Base-by-base conservation (phyloP, 2,329 filamentous ascomycete species). In the Domatiomyces globalis region DNA sequence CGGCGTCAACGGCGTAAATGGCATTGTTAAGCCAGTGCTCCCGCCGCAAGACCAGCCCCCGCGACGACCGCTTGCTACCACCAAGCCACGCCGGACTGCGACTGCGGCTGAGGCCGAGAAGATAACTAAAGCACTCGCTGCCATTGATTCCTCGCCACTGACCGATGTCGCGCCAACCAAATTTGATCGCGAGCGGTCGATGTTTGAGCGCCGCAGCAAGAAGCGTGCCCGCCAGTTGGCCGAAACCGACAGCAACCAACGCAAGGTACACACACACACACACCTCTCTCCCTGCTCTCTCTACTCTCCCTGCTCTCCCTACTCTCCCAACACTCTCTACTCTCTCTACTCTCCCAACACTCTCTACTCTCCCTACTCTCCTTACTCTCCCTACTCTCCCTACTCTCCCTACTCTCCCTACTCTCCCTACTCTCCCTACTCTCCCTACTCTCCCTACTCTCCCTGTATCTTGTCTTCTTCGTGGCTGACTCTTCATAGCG, bases 191-290 rank as follows among this genome's bases (percentile, higher is more conserved):
- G 73, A 78, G 36, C 72, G 70, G 53, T 65, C 72, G 65, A 78
- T 69, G 64, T 84, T 68, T 71, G 71, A 58, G 60, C 72, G 70
- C 48, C 71, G 71, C 52, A 69, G 69, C 36, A 75, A 76, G 55
- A 92, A 88, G 67, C 84, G 88, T 48, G 77, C 79, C 29, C 70
- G 81, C 18, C 78, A 87, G 33, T 73, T 87, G 53, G 76, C 81
- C 44, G 71, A 75, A 4, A 67, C 71, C 0, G 88, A 95, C 61
- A 63, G 69, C 18, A 67, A 71, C 29, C 83, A 83, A 61, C 56
- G 79, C 58, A 83, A 84, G 67, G 72, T 77, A 60, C 73, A 81
- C 42, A 19, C 49, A 45, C 22, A 25, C 22, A 6, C 22, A 45
- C 45, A 43, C 22, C 6, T 25, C 22, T 25, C 3, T n/a, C n/a